Base-by-base conservation (phyloP, 139 green algal genomes). In the Volvox reticuliferus region DNA sequence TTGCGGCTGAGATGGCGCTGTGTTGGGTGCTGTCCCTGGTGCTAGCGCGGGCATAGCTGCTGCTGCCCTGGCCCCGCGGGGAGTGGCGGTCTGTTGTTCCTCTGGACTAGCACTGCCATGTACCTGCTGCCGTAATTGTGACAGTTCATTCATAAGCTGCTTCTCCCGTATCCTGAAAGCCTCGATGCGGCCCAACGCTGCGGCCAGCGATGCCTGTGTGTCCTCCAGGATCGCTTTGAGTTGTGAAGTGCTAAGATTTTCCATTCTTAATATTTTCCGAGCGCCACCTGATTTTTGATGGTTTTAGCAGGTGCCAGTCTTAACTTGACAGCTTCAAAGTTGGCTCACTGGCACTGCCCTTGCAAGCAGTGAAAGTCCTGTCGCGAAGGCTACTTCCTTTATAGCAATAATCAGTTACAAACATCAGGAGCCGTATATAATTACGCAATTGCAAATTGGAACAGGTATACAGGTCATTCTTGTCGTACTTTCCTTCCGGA, bases 111-210 rank as follows among this genome's bases (percentile, higher is more conserved):
- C 36, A 30, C 36, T 35, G 12, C n/a, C 79, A 50, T 92, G 89
- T 36, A 94, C 84, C n/a, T 95, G 65, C 21, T 88, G 75, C 30
- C 91, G 84, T 24, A 95, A 65, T 14, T 68, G 32, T 73, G 88
- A 44, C 5, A 93, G 79, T 33, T 95, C 89, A 35, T 85, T 79
- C 37, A 91, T 78, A 26, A 95, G 37, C 71, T 89, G 79, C 82
- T 91, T 90, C 33, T 95, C 89, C 17, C 89, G 73, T 24, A 95
- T 82, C 6, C 93, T 78, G 36, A 91, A 93, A 1, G 82, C 93
- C 73, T 95, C 93, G 65, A 95, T 93, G 73, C 93, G 87, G 2
- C 91, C 93, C n/a, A 95, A 87, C 35, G 90, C 91, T 13, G 93
- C 88, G 17, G 85, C 91, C 0, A 95, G 76, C 14, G 91, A 93